Evolutionary conservation across 176 grass and related monocot genomes (phyloP), one percentile per base, ranked within the genome.

Genomic region (Juncus effusus): DNA sequence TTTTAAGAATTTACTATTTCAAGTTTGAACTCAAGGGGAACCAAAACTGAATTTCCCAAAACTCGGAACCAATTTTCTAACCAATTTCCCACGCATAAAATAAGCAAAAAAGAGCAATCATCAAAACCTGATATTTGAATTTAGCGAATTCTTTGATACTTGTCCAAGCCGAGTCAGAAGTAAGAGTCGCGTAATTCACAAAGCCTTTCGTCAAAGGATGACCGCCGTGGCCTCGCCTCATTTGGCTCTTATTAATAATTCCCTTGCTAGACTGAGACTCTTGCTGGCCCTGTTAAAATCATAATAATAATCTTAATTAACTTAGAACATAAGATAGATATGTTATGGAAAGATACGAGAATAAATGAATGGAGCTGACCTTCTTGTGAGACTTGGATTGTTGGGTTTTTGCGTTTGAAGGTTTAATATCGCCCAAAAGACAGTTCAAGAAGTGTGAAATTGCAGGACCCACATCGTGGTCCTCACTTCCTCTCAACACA

Each of bases 361-460:
- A 49, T 36, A 74, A 74, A 5, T 38, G 1, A 38, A 13, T 15
- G 36, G 50, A 38, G 16, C 3, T 10, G 65, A 91, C 94, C 85
- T 99, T 84, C 59, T 80, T 87, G 61, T 74, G 81, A n/a, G 61
- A 63, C 79, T 93, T 93, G 6, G 65, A 83, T 54, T 90, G 80
- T 0, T 35, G 13, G 16, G 35, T 77, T 83, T 86, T 86, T 70
- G 83, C 68, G 59, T 80, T 76, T 80, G 76, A 38, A 56, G 61
- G 67, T 56, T 59, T 69, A 72, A 78, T 60, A 77, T 86, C 85
- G 40, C 94, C 94, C 66, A 82, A 28, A 38, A 99, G 84, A 84
- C 94, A 93, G 79, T 90, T 99, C 39, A 99, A 85, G 69, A 99
- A 93, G 79, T 93, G 85, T 73, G 89, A 59, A 75, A 86, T 81